These are phyloP conservation scores for Talaromyces sp. DNA, from an alignment of 2,329 filamentous ascomycete genomes.

Conservation along the genomic window DNA sequence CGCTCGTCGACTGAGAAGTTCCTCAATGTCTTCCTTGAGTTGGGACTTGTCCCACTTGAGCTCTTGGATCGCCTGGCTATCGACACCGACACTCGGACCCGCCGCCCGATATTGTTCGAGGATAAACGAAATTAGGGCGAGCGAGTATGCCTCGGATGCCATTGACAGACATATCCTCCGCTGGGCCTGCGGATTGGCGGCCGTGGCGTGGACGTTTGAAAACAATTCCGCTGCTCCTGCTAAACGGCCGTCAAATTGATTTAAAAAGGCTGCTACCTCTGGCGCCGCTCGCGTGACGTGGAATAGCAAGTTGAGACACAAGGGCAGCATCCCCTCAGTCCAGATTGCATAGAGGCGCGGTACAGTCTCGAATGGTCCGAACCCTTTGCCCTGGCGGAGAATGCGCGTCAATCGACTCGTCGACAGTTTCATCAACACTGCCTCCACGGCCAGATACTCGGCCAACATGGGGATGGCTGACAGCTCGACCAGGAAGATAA, in stretches of 20 bases:
- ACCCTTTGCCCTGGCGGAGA: constrained; percentile 62
- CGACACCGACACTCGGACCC: constrained; percentile 58
- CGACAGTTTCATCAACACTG: constrained; percentile 71
- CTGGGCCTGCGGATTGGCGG: constrained; percentile 40
- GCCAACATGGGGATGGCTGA: constrained; percentile 76
- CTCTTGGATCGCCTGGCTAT: constrained; percentile 59
- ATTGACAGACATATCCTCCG: constrained; percentile 67
- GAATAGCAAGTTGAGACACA: constrained; percentile 82
- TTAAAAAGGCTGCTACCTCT: constrained; percentile 81
- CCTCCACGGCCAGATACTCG: constrained; percentile 85
- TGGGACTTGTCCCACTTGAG: constrained; percentile 69
- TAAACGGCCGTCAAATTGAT: constrained; percentile 79
- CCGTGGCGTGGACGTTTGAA: constrained; percentile 43
- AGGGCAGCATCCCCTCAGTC: constrained; percentile 78
- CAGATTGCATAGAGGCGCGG: constrained; percentile 82
- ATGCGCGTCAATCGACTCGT: constrained; percentile 74
- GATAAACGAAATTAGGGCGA: constrained; percentile 70
- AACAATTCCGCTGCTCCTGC: constrained; percentile 67
- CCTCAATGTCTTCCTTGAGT: constrained; percentile 77
- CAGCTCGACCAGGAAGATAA: constrained; percentile 82
- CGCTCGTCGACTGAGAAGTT: constrained; percentile 66
- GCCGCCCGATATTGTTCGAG: constrained; percentile 60
- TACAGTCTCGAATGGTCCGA: constrained; percentile 73
- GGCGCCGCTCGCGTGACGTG: constrained; percentile 74
- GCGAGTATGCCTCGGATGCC: constrained; percentile 71